Evolutionary conservation across 441 rosid species (phyloP), one percentile per base, ranked within the genome.

Genomic region (Erysimum cheiri): DNA sequence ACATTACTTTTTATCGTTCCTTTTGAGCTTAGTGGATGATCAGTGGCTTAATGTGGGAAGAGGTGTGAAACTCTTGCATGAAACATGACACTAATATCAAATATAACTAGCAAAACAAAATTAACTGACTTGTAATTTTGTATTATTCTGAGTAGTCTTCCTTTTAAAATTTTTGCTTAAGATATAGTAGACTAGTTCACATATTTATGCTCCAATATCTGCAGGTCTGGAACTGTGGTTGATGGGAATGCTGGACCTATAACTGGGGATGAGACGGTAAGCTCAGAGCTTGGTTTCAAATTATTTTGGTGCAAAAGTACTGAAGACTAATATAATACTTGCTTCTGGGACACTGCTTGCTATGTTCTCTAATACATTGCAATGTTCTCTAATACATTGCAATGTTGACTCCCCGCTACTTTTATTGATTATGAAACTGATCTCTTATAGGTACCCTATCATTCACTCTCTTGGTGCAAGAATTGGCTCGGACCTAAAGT

Each of bases 391-490:
- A 40, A 14, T 39, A 59, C 22, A 28, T 13, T 24, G 49, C 35
- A 52, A 24, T 58, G 22, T 64, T 43, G 17, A 10, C 46, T 59
- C 46, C 59, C 43, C 24, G 3, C 12, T 17, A 69, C n/a, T 48
- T 47, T 50, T 60, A 74, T 36, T 68, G 46, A 64, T 63, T 57
- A 26, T 71, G 9, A 61, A 29, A 39, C 31, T 65, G 33, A 35
- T 71, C 36, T 70, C 29, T 73, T 52, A 43, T 84, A 92, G 99
- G 99, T 92, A 47, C 88, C 99, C 1, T 95, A 95, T 74, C 85
- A 91, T 83, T 95, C 99, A 72, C 92, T 95, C 59, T 89, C 99
- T 71, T 85, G 89, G 85, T 95, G 99, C 85, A 95, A 95, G 86
- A 85, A 80, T 80, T 95, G 98, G 99, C 92, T 95, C 40, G 99